A percentile compares a stretch with the other conserved stretches of the same genome.
Evolutionary conservation across 306 rosid species (phyloP).

Genomic region (Cicer yamashitae): DNA sequence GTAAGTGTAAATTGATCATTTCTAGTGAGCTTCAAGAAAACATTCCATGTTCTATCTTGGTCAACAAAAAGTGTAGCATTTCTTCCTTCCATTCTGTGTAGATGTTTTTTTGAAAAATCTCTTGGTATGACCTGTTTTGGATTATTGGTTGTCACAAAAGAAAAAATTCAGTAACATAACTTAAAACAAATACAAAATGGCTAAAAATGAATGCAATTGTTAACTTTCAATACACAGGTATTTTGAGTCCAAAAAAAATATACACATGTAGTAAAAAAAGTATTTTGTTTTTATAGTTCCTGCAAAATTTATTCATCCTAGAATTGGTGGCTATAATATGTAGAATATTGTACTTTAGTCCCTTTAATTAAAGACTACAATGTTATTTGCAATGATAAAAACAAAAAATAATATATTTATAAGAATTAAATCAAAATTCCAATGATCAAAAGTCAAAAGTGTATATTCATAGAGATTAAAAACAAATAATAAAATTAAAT

Average conservation of each 20-base stretch:
- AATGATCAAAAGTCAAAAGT: too few relatives aligned
- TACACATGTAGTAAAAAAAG: background rate
- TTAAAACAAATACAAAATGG: background rate
- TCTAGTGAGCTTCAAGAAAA: background rate
- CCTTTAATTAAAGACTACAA: too few relatives aligned
- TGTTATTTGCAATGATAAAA: too few relatives aligned
- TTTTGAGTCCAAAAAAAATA: background rate
- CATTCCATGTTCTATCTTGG: conserved; percentile 11
- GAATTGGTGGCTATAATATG: too few relatives aligned
- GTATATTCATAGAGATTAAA: too few relatives aligned
- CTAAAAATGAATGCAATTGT: background rate
- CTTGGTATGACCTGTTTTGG: conserved; percentile 23
- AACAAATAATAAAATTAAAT: too few relatives aligned
- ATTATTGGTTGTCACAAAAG: background rate
- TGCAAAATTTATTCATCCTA: too few relatives aligned
- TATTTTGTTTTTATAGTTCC: too few relatives aligned
- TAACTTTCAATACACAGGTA: background rate
- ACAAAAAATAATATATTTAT: too few relatives aligned
- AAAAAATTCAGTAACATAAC: background rate
- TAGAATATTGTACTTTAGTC: too few relatives aligned
- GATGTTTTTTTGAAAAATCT: background rate
- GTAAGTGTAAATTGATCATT: background rate
- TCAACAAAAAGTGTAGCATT: conserved; percentile 3
- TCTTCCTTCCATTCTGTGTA: background rate
- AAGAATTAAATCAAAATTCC: too few relatives aligned